These are phyloP conservation scores for Phytopythium sindhum DNA, from an alignment of 352 stramenopile genomes.

Conservation along the genomic window DNA sequence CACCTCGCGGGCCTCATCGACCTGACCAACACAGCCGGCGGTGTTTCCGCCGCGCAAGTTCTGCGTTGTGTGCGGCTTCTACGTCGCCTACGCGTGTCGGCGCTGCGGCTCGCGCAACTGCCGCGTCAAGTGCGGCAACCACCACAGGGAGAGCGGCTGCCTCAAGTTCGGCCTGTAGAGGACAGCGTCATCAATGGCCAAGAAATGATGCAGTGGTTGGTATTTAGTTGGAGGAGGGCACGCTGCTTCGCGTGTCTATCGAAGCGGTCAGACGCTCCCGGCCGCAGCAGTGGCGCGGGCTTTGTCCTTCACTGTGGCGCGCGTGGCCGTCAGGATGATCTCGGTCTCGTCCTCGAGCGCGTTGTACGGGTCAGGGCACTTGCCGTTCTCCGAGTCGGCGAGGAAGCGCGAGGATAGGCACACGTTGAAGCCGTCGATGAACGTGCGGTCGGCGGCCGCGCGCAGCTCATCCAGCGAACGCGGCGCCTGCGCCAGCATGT, in stretches of 20 bases:
- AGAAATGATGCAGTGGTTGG: background rate
- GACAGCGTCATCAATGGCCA: background rate
- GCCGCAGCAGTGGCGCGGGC: background rate
- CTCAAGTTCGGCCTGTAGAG: constrained; percentile 83
- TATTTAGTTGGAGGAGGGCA: background rate
- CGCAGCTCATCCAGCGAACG: constrained; percentile 52
- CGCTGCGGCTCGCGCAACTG: constrained; percentile 82
- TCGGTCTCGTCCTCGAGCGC: constrained; percentile 56
- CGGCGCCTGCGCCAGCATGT: constrained; percentile 59
- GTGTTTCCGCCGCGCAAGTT: constrained; percentile 69
- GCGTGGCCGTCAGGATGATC: constrained; percentile 30
- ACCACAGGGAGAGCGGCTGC: constrained; percentile 88
- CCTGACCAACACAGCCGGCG: too few relatives aligned
- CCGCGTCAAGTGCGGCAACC: constrained; percentile 75
- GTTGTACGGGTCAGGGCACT: constrained; percentile 68
- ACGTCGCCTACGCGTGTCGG: constrained; percentile 73
- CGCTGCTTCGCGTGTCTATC: constrained; percentile 2
- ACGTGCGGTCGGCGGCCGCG: constrained; percentile 48
- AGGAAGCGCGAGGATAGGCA: constrained; percentile 45
- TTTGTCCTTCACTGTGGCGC: constrained; percentile 6
- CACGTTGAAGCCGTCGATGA: constrained; percentile 70
- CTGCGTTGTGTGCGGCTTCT: constrained; percentile 84
- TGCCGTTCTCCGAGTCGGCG: constrained; percentile 62
- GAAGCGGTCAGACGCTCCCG: constrained; percentile 1
- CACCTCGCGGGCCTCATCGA: constrained; percentile 46